These are phyloP conservation scores for Achaetomiella virescens DNA, from an alignment of 495 filamentous ascomycete genomes.

Conservation along the genomic window DNA sequence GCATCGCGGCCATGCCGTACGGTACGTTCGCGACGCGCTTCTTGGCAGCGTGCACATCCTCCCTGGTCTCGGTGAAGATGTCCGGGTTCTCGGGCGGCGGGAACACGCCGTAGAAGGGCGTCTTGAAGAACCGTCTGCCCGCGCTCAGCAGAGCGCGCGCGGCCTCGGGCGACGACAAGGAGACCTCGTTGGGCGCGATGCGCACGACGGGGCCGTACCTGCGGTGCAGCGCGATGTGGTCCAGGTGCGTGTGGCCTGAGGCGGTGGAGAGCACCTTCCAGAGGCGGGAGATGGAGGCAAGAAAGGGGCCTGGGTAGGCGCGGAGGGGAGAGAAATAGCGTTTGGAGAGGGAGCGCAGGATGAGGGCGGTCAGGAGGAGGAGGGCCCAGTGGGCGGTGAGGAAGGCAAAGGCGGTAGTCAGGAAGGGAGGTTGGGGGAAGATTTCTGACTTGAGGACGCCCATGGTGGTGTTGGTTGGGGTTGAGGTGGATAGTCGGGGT, in stretches of 20 bases:
- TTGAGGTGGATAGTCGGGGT: neutral
- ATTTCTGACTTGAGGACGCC: constrained; percentile 26
- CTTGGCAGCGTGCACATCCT: constrained; percentile 50
- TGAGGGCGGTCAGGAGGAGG: constrained; percentile 28
- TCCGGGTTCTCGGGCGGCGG: constrained; percentile 53
- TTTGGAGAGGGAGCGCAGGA: constrained; percentile 30
- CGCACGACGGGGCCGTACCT: constrained; percentile 53
- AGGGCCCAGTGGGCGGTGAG: constrained; percentile 33
- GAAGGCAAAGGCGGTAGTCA: constrained; percentile 23
- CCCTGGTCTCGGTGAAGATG: constrained; percentile 51
- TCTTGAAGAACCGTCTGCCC: constrained; percentile 52
- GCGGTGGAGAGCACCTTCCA: constrained; percentile 40
- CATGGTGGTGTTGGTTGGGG: constrained; percentile 14
- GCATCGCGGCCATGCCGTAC: constrained; percentile 50
- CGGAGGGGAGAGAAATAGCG: constrained; percentile 43
- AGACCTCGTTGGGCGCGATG: constrained; percentile 51
- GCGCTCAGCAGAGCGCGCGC: constrained; percentile 43
- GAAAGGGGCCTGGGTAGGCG: constrained; percentile 44
- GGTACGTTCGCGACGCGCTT: constrained; percentile 51
- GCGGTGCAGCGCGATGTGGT: constrained; percentile 43
- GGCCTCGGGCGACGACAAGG: constrained; percentile 45
- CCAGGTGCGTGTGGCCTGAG: constrained; percentile 35
- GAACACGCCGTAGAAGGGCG: constrained; percentile 49
- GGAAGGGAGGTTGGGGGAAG: constrained; percentile 26
- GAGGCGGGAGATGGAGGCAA: constrained; percentile 42